Evolutionary conservation across 176 grass and related monocot genomes (phyloP), one percentile per base, ranked within the genome.

Genomic region (Panicum miliaceum): DNA sequence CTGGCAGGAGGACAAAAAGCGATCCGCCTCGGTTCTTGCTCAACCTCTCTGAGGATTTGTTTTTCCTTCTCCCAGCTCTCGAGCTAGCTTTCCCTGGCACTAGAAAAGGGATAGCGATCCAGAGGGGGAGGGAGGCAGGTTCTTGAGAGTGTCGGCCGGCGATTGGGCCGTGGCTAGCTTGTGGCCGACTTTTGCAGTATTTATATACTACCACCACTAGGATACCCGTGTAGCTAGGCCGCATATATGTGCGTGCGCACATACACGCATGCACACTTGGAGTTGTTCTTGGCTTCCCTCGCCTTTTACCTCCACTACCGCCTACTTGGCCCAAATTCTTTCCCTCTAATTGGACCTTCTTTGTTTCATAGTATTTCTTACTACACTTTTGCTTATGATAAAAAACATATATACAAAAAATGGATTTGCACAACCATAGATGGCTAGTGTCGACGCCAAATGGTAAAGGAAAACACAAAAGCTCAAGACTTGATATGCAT

Each of bases 101-200:
- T 83, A 73, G 73, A 77, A 78, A 82, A 90, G 88, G 69, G 79
- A 14, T 0, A 79, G 84, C 80, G 68, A 68, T 83, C 74, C 84
- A 75, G 52, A 73, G 56, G 64, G 51, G 14, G 20, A 48, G 37
- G 79, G 65, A 58, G 84, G 59, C 54, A 78, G 73, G 81, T 84
- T 87, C 84, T 83, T 70, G 80, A 69, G 89, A 84, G 89, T 91
- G 89, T 67, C 89, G 81, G 62, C 63, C 38, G 76, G 35, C 79
- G 85, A 91, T 84, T 87, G 89, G 85, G 70, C 80, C 73, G 54
- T 78, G 73, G 32, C 29, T 53, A 89, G 51, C 68, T 81, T 68
- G 61, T 85, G 89, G 85, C 81, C 85, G 85, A 84, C 89, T 84
- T 90, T 81, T 84, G 62, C 42, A 25, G 12, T 75, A 75, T 90